phyloP scores from a whole-genome alignment of 805 yeast species.

The Kazachstania africana region DNA sequence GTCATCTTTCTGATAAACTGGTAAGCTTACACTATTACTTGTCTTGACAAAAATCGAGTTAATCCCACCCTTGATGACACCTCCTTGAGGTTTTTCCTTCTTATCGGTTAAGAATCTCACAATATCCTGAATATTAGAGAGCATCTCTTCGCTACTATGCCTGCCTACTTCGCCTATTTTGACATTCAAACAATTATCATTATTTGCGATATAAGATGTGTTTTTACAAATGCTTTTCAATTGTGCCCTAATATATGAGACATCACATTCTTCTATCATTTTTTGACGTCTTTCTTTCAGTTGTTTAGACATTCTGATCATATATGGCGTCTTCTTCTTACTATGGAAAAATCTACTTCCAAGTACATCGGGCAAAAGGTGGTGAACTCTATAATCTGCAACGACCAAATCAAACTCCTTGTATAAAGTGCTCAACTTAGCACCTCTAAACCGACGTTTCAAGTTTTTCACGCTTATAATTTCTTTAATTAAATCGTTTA shows the following conservation, averaged over 20 bases:
- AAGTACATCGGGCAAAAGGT: constrained; percentile 43
- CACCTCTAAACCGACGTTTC: constrained; percentile 34
- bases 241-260: constrained; percentile 52
- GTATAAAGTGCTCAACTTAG: constrained; percentile 36
- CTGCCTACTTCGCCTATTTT: constrained; percentile 38
- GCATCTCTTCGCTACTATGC: constrained; percentile 17
- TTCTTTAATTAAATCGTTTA: constrained; percentile 51
- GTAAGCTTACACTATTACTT: constrained; percentile 54
- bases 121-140: constrained; percentile 20
- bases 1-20: constrained; percentile 33
- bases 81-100: constrained; percentile 45
- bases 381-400: constrained; percentile 58
- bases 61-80: constrained; percentile 35
- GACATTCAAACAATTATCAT: constrained; percentile 49
- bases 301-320: constrained; percentile 43
- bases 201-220: constrained; percentile 49
- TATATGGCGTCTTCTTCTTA: constrained; percentile 55
- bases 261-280: constrained; percentile 52
- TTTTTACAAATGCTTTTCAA: constrained; percentile 51
- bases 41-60: constrained; percentile 53
- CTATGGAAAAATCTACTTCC: constrained; percentile 52
- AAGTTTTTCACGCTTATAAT: constrained; percentile 49
- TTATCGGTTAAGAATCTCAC: constrained; percentile 36
- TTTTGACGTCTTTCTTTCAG: constrained; percentile 28
- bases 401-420: constrained; percentile 57